A percentile compares a stretch with the other conserved stretches of the same genome.
phyloP scores from a whole-genome alignment of 2,329 filamentous ascomycete genomes.

The Talaromyces pinophilus region DNA sequence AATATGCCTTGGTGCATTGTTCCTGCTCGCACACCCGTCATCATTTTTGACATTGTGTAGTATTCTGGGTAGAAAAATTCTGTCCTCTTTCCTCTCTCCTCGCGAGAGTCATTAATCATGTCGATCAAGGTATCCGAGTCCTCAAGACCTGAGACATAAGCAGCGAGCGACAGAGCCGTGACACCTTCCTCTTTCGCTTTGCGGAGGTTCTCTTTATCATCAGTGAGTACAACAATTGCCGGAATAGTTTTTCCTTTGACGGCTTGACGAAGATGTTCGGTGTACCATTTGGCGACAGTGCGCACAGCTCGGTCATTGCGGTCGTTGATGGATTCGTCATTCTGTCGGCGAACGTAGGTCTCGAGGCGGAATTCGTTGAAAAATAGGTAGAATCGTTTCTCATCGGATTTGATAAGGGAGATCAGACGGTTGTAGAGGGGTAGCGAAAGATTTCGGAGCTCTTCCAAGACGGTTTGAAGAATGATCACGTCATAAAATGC shows the following conservation, averaged over 20 bases:
- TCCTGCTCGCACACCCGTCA: slow-evolving; percentile 87
- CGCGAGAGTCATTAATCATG: slow-evolving; percentile 83
- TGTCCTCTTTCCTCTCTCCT: slow-evolving; percentile 66
- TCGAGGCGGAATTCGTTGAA: slow-evolving; percentile 98
- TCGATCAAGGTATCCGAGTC: slow-evolving; percentile 84
- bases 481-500: slow-evolving; percentile 97
- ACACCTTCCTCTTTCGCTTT: slow-evolving; percentile 76
- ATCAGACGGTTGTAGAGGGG: slow-evolving; percentile 94
- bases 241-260: slow-evolving; percentile 62
- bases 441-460: slow-evolving; percentile 88
- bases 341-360: slow-evolving; percentile 74
- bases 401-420: slow-evolving; percentile 87
- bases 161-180: slow-evolving; percentile 65
- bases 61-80: slow-evolving; percentile 86
- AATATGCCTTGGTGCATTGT: slow-evolving; percentile 92
- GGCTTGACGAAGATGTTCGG: slow-evolving; percentile 69
- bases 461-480: slow-evolving; percentile 92
- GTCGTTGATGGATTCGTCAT: slow-evolving; percentile 89
- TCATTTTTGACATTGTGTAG: slow-evolving; percentile 84
- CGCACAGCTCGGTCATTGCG: slow-evolving; percentile 92
- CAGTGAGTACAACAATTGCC: slow-evolving; percentile 86
- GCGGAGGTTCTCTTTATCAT: slow-evolving; percentile 82
- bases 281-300: slow-evolving; percentile 85
- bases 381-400: slow-evolving; percentile 97
- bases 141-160: slow-evolving; percentile 82